These are phyloP conservation scores for Gaeumannomyces sp. DNA, from an alignment of 2,329 filamentous ascomycete genomes.

Conservation along the genomic window DNA sequence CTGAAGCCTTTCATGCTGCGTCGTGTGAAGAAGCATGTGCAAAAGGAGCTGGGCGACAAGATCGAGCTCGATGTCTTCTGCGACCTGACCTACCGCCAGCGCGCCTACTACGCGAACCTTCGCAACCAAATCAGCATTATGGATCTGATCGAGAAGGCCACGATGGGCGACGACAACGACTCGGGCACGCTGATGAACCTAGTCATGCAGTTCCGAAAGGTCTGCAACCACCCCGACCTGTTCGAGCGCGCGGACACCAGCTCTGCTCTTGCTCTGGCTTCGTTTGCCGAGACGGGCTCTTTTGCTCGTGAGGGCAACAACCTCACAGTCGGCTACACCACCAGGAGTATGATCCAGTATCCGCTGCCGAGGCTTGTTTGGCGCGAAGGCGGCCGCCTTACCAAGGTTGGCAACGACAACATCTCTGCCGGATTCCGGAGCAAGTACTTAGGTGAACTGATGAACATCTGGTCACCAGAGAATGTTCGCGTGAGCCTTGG, in stretches of 20 bases:
- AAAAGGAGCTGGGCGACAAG: slow-evolving; percentile 98
- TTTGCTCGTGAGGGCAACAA: slow-evolving; percentile 84
- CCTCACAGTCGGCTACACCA: slow-evolving; percentile 79
- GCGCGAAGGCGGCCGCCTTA: slow-evolving; percentile 69
- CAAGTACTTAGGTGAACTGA: slow-evolving; percentile 69
- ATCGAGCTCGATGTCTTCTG: slow-evolving; percentile 96
- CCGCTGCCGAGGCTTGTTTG: slow-evolving; percentile 76
- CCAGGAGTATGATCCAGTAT: slow-evolving; percentile 80
- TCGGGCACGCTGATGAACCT: slow-evolving; percentile 97
- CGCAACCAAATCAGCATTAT: slow-evolving; percentile 98
- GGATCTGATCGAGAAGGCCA: slow-evolving; percentile 96
- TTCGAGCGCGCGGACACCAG: slow-evolving; percentile 92
- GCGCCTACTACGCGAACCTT: slow-evolving; percentile 85
- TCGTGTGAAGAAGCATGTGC: slow-evolving; percentile 98
- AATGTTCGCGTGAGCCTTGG: slow-evolving; percentile 62
- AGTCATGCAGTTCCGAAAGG: slow-evolving; percentile 99
- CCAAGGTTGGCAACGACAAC: slow-evolving; percentile 69
- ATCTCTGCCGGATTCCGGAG: slow-evolving; percentile 69
- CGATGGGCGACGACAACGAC: slow-evolving; percentile 88
- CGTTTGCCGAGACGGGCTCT: slow-evolving; percentile 90
- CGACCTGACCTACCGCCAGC: slow-evolving; percentile 90
- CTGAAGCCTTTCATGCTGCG: slow-evolving; percentile 99
- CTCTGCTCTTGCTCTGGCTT: slow-evolving; percentile 76
- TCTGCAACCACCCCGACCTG: slow-evolving; percentile 96
- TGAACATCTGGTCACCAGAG: slow-evolving; percentile 86